phyloP scores from a whole-genome alignment of 192 early-diverging fungal genomes.

The Coemansia umbellata region DNA sequence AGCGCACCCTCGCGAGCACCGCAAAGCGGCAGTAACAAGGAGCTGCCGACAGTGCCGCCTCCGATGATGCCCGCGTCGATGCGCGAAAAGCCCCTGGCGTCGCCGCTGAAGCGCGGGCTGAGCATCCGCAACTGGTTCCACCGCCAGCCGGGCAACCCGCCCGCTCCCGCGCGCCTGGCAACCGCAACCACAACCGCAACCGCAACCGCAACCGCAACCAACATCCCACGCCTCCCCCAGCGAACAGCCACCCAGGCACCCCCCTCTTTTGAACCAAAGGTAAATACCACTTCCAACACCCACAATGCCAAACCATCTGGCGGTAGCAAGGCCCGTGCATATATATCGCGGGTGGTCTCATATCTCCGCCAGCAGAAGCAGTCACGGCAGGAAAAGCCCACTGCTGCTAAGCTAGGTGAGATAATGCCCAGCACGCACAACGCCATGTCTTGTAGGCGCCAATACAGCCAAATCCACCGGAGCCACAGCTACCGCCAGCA shows the following conservation, averaged over 20 bases:
- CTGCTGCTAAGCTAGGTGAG: too few relatives aligned
- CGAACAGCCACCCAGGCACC: too few relatives aligned
- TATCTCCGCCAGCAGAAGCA: neutral
- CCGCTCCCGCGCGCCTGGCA: too few relatives aligned
- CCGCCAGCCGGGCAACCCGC: neutral
- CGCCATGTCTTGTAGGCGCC: too few relatives aligned
- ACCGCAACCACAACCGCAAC: neutral
- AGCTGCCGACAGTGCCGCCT: neutral
- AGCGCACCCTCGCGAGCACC: neutral
- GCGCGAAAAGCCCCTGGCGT: neutral
- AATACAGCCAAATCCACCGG: neutral
- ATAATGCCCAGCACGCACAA: too few relatives aligned
- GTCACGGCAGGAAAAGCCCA: too few relatives aligned
- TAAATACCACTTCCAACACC: constrained; percentile 4
- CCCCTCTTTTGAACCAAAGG: too few relatives aligned
- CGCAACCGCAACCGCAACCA: neutral
- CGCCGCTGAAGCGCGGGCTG: constrained; percentile 10
- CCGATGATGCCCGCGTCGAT: neutral
- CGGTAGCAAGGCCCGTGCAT: neutral
- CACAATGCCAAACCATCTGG: neutral
- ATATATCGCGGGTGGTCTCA: neutral
- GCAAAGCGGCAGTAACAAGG: too few relatives aligned
- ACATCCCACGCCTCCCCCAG: too few relatives aligned
- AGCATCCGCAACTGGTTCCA: constrained; percentile 43
- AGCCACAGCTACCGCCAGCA: too few relatives aligned